phyloP scores from a whole-genome alignment of 352 stramenopile species.

The Phytophthora podocarpi region DNA sequence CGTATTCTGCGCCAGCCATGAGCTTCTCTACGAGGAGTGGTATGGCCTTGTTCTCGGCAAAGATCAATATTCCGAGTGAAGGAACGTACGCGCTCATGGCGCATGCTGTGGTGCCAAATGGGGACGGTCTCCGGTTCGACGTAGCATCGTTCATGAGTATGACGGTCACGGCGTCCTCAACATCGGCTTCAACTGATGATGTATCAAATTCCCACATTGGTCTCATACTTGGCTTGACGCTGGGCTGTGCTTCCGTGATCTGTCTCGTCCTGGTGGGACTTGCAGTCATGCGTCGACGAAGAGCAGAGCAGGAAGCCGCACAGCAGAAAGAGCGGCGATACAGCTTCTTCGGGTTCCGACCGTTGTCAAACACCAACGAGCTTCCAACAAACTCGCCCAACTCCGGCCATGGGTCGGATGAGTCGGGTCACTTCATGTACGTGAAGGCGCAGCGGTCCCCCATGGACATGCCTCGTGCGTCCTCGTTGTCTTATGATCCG shows the following conservation, averaged over 20 bases:
- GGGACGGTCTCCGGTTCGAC: constrained; percentile 49
- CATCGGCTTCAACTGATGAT: constrained; percentile 11
- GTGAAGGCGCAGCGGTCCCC: constrained; percentile 49
- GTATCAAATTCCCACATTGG: constrained; percentile 22
- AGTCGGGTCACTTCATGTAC: constrained; percentile 60
- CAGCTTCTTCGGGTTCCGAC: constrained; percentile 49
- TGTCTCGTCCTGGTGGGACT: constrained; percentile 36
- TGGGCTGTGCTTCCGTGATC: constrained; percentile 35
- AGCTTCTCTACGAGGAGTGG: constrained; percentile 39
- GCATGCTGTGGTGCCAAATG: constrained; percentile 50
- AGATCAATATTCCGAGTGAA: constrained; percentile 39
- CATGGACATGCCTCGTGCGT: constrained; percentile 37
- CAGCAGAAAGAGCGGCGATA: constrained; percentile 28
- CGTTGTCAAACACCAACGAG: constrained; percentile 47
- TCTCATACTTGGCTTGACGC: constrained; percentile 43
- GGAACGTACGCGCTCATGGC: constrained; percentile 59
- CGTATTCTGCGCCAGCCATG: constrained; percentile 31
- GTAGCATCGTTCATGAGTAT: constrained; percentile 45
- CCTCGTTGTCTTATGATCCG: constrained; percentile 62
- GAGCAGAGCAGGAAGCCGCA: constrained; percentile 3
- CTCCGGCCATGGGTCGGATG: constrained; percentile 40
- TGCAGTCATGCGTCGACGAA: constrained; percentile 28
- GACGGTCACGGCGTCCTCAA: constrained; percentile 24
- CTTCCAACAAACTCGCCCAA: constrained; percentile 43
- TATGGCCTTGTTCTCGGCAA: constrained; percentile 23